Evolutionary conservation across 495 filamentous ascomycete species (phyloP), one percentile per base, ranked within the genome.

Genomic region (Lindgomyces ingoldianus): DNA sequence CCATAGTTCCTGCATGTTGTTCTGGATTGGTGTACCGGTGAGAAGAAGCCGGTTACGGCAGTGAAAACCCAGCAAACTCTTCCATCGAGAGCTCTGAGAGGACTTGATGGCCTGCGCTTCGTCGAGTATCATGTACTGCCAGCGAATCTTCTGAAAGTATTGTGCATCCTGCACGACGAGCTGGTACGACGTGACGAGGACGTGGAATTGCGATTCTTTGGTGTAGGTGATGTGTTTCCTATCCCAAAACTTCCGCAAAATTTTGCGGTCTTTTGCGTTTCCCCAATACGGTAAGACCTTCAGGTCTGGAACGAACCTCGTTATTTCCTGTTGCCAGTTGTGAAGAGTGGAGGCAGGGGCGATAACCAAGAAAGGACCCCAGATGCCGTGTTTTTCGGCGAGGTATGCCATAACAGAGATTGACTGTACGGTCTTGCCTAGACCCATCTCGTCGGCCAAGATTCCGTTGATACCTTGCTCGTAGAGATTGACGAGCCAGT

Each of bases 381-480:
- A 98, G 73, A 98, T 96, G 68, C 96, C 91, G 79, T 98, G 90
- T 62, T 89, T 87, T 76, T 98, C 95, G 10, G 94, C 94, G 19
- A 98, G 88, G 74, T 98, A 98, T 14, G 91, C 93, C 95, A 98
- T 98, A 63, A 98, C 95, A 2, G 94, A 98, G 61, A 98, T 98
- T 4, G 92, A 96, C 79, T 98, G 94, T 21, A 98, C 91, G 18
- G 94, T 98, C 77, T 98, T 98, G 68, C 94, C 94, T 27, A 98
- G 89, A 85, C 94, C 94, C 94, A 98, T 98, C 79, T 98, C 94
- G 71, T 98, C 94, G 68, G 94, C 94, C 60, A 98, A 80, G 61
- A 98, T 98, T 74, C 94, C 95, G 79, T 98, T 98, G 87, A 98
- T 98, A 75, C 94, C 94, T 74, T 98, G 94, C 74, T 98, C 94